phyloP scores from a whole-genome alignment of 106 monocot species.

The Alisma plantagoaquatica region DNA sequence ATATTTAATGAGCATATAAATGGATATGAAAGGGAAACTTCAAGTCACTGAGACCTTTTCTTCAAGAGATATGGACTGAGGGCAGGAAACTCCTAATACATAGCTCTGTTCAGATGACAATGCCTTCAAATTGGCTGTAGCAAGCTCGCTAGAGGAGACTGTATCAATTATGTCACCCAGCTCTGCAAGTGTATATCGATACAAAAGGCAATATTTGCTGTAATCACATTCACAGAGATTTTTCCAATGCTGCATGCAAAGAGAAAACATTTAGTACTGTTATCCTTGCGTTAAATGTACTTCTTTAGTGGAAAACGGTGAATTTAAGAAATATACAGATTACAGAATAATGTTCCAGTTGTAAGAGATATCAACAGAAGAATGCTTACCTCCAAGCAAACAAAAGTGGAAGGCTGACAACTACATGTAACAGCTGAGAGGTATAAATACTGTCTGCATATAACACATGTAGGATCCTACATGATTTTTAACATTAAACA shows the following conservation, averaged over 20 bases:
- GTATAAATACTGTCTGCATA: slow-evolving; percentile 76
- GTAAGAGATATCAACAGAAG: background rate
- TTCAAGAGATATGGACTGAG: background rate
- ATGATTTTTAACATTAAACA: no score
- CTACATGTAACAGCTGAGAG: slow-evolving; percentile 66
- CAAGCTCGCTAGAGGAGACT: slow-evolving; percentile 6
- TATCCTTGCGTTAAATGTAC: background rate
- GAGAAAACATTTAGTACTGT: background rate
- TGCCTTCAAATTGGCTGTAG: slow-evolving; percentile 4
- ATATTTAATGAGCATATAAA: background rate
- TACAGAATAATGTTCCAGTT: background rate
- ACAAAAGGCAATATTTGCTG: slow-evolving; percentile 43
- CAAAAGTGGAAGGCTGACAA: slow-evolving; percentile 55
- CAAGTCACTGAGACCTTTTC: slow-evolving; percentile 25
- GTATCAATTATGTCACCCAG: slow-evolving; percentile 36
- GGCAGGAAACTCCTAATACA: no score
- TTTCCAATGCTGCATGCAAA: slow-evolving; percentile 50
- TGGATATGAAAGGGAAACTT: background rate
- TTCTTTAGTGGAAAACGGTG: background rate
- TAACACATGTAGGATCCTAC: slow-evolving; percentile 81
- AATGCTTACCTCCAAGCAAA: slow-evolving; percentile 52
- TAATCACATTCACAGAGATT: slow-evolving; percentile 75
- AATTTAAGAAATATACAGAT: background rate
- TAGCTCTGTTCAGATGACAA: slow-evolving; percentile 1
- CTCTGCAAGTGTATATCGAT: slow-evolving; percentile 73